Conservation (phyloP, 306 rosid genomes). For the Herpetospermum pedunculosum region DNA sequence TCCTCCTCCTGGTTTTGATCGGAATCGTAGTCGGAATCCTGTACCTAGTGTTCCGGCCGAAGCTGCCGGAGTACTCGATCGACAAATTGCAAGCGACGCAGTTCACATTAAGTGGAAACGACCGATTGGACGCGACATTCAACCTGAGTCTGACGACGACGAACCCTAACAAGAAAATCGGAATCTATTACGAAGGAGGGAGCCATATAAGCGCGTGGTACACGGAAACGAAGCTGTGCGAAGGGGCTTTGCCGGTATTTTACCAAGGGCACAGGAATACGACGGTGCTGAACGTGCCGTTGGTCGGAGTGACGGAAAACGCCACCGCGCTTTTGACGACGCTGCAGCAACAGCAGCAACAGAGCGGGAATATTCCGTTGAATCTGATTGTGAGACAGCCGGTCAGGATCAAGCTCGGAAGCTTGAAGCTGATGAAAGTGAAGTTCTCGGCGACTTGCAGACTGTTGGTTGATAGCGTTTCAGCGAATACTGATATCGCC, state of each 20-base stretch:
- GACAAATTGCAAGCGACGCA: conserved; percentile 28
- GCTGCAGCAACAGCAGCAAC: conserved; percentile 24
- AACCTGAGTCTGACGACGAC: conserved; percentile 49
- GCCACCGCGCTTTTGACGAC: conserved; percentile 17
- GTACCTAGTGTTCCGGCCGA: conserved; percentile 68
- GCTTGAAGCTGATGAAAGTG: conserved; percentile 56
- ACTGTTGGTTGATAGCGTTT: conserved; percentile 37
- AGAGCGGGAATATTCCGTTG: conserved; percentile 44
- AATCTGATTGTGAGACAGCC: conserved; percentile 52
- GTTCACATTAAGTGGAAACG: conserved; percentile 14
- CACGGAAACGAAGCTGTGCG: conserved; percentile 34
- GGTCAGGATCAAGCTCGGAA: conserved; percentile 66
- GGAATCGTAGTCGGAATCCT: conserved; percentile 41
- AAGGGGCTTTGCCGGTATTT: conserved; percentile 70
- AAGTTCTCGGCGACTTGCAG: conserved; percentile 57
- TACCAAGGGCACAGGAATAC: conserved; percentile 80
- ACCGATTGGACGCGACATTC: conserved; percentile 34
- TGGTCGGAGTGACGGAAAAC: conserved; percentile 41
- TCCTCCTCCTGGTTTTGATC: conserved; percentile 30
- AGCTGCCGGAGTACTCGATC: conserved; percentile 61
- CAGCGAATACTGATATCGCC: conserved; percentile 22
- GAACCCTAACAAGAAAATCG: conserved; percentile 81
- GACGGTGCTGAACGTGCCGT: conserved; percentile 35
- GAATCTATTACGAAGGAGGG: conserved; percentile 73
- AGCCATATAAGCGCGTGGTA: conserved; percentile 61